Percentiles rank a stretch among this genome's conserved stretches.
phyloP scores from a whole-genome alignment of 2,329 filamentous ascomycete genomes.

The Talaromyces sp. region DNA sequence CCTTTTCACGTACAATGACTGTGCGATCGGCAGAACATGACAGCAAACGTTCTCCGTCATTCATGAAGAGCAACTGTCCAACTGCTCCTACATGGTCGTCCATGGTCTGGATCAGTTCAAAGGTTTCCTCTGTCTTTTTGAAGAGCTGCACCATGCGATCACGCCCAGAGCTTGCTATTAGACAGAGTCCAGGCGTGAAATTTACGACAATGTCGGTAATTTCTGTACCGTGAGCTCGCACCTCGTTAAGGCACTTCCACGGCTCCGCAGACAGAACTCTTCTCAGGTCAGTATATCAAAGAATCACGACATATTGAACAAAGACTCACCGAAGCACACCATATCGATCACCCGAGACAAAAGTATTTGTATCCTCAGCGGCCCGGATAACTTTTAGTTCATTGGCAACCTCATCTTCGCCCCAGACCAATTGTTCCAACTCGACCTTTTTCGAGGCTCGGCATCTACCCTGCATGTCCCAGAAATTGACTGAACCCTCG shows the following conservation, averaged over 20 bases:
- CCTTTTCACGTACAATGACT: conserved; percentile 74
- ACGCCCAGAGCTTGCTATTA: conserved; percentile 79
- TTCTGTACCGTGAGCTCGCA: conserved; percentile 82
- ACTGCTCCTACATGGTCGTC: conserved; percentile 89
- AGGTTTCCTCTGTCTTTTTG: conserved; percentile 54
- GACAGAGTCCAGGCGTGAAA: conserved; percentile 57
- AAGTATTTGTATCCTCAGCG: conserved; percentile 59
- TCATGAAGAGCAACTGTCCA: conserved; percentile 69
- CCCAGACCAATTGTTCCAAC: conserved; percentile 59
- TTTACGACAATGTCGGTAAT: conserved; percentile 77
- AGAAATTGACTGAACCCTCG: conserved; percentile 76
- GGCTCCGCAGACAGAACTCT: conserved; percentile 47
- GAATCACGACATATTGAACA: not conserved
- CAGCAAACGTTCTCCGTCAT: conserved; percentile 67
- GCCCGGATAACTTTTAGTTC: conserved; percentile 59
- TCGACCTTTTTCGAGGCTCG: conserved; percentile 63
- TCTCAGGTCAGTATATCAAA: conserved; percentile 23
- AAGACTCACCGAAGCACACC: conserved; percentile 65
- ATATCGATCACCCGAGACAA: conserved; percentile 81
- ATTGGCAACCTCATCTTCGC: conserved; percentile 49
- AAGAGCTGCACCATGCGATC: conserved; percentile 96
- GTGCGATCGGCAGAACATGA: conserved; percentile 89
- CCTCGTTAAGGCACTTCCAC: conserved; percentile 62
- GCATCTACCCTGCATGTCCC: conserved; percentile 70
- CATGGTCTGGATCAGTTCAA: conserved; percentile 84